These are phyloP conservation scores for Erythrophleum fordii DNA, from an alignment of 306 rosid species.

Conservation along the genomic window DNA sequence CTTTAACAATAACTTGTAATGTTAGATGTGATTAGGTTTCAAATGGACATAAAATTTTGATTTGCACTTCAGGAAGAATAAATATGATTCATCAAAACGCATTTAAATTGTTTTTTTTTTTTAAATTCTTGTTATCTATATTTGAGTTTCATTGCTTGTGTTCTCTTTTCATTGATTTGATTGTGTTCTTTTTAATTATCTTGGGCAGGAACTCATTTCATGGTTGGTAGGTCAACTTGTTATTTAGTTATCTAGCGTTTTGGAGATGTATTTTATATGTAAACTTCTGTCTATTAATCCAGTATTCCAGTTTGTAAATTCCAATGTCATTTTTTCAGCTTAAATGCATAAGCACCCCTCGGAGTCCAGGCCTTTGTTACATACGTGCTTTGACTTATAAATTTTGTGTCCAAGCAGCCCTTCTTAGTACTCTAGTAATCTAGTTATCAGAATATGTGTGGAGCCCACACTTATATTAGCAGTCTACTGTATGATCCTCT, in stretches of 20 bases:
- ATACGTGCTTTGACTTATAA: not conserved
- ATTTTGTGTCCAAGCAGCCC: not conserved
- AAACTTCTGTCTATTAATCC: not conserved
- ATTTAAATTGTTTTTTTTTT: not conserved
- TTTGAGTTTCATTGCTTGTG: conserved; percentile 13
- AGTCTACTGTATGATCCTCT: too few relatives aligned
- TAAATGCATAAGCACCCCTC: not conserved
- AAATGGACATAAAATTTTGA: not conserved
- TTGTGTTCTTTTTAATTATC: not conserved
- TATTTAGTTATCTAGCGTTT: not conserved
- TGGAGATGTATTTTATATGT: not conserved
- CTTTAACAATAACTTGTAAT: not conserved
- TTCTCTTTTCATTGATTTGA: not conserved
- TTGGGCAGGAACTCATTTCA: not conserved
- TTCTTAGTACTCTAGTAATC: not conserved
- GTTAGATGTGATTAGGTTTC: conserved; percentile 5
- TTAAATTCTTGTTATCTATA: not conserved
- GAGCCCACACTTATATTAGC: not conserved
- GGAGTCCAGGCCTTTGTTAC: not conserved
- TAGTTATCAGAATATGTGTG: not conserved
- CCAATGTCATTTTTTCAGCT: not conserved
- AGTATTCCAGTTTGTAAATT: not conserved
- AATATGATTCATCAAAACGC: conserved; percentile 4
- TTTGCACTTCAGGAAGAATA: conserved; percentile 8
- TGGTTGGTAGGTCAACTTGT: not conserved